Evolutionary conservation across 2,329 filamentous ascomycete genomes (phyloP).

Genomic region (Tolypocladium guangdongense): DNA sequence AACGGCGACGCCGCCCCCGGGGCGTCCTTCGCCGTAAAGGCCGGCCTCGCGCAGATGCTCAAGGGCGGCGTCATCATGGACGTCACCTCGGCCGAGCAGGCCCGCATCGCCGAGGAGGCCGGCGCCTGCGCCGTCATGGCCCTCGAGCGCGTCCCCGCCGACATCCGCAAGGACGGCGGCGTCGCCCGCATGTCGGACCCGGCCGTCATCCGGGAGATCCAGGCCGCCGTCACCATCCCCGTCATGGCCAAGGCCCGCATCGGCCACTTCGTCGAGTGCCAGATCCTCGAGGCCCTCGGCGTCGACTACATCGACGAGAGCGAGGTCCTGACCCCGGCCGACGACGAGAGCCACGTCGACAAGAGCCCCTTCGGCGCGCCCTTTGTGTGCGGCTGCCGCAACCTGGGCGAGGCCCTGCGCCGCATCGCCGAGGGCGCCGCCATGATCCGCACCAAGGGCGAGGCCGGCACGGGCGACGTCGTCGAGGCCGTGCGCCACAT

Average conservation of each 20-base stretch:
- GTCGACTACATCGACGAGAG: slow-evolving; percentile 98
- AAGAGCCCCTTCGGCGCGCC: slow-evolving; percentile 75
- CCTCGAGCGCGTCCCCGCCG: slow-evolving; percentile 90
- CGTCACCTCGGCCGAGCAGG: slow-evolving; percentile 86
- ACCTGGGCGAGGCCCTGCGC: slow-evolving; percentile 85
- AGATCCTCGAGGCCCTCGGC: slow-evolving; percentile 89
- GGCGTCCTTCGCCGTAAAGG: slow-evolving; percentile 74
- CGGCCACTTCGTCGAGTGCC: slow-evolving; percentile 95
- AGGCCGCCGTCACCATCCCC: slow-evolving; percentile 87
- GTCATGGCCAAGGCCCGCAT: slow-evolving; percentile 99
- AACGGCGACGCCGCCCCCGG: slow-evolving; percentile 26
- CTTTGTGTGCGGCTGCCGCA: slow-evolving; percentile 93
- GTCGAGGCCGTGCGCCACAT: slow-evolving; percentile 96
- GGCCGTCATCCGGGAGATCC: slow-evolving; percentile 88
- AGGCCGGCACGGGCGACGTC: slow-evolving; percentile 93
- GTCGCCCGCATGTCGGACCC: slow-evolving; percentile 97
- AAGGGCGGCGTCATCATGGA: slow-evolving; percentile 99
- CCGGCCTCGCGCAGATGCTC: slow-evolving; percentile 91
- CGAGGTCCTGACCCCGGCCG: slow-evolving; percentile 93
- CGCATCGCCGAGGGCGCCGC: slow-evolving; percentile 88
- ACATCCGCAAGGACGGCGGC: slow-evolving; percentile 85
- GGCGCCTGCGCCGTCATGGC: slow-evolving; percentile 97
- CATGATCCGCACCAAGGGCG: slow-evolving; percentile 98
- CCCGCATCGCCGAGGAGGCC: slow-evolving; percentile 93
- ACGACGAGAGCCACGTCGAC: slow-evolving; percentile 82